Evolutionary conservation across 306 rosid species (phyloP), one percentile per base, ranked within the genome.

Genomic region (Corylus avellana): DNA sequence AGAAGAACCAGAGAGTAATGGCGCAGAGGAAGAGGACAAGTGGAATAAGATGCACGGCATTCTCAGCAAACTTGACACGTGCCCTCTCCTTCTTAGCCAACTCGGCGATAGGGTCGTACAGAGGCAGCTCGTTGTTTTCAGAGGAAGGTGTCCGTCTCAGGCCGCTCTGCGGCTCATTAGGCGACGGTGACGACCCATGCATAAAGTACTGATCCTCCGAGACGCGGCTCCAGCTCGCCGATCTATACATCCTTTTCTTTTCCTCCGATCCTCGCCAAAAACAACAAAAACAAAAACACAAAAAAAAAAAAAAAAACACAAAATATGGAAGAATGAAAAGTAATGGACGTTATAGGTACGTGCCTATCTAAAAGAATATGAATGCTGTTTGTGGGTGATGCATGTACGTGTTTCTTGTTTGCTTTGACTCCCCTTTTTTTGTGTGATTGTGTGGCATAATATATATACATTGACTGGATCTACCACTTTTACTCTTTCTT

Each of bases 31-130:
- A 76, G 27, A 94, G 86, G 50, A 94, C 92, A 1, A 91, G 46
- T 59, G 98, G 97, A 69, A 92, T 91, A 53, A 85, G 14, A 80
- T 94, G 97, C 10, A 94, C 91, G 4, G 92, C 93, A 82, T 80
- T 92, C 83, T 92, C 97, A 8, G 92, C 88, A 14, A 92, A 83
- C 82, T 82, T 89, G 17, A 77, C 85, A 46, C 93, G 90, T 22
- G 97, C 89, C 79, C 54, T 92, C 80, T 92, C 98, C 81, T 56
- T 88, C 91, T 86, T 92, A 5, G 89, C 91, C 84, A 89, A 73
- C 67, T 90, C 96, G 6, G 80, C 82, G 50, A 92, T 80, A 4
- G 90, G 88, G 56, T 92, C 96, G n/a, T 87, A 79, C 11, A 84
- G 49, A 0, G 96, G 96, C 70, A 92, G 82, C 81, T 80, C 79